Base-by-base conservation (phyloP, 192 early-diverging fungal genomes). In the Coemansia sp. region DNA sequence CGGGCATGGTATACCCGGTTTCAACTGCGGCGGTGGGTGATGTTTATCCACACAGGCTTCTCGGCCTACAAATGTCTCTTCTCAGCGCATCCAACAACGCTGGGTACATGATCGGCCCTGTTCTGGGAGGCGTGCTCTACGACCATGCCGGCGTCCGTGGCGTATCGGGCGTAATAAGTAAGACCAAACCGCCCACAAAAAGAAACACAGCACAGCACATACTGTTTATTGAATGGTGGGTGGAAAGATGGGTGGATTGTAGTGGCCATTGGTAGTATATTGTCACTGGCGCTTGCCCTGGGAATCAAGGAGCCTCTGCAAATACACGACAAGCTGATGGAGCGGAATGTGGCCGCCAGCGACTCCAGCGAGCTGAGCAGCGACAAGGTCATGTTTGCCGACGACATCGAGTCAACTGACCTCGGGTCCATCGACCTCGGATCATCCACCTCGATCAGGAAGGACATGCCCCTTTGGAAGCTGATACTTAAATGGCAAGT, bases 401-500 rank as follows among this genome's bases (percentile, higher is more conserved):
- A 36, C 14, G 36, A 48, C 5, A 28, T 37, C 17, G 46, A 42
- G 8, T 11, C 33, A 5, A 48, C 17, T 16, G 26, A 36, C 20
- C 19, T 48, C 12, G 32, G 12, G 9, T 17, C 6, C 31, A n/a
- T n/a, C n/a, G n/a, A n/a, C n/a, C n/a, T n/a, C n/a, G n/a, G n/a
- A n/a, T n/a, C n/a, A n/a, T n/a, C n/a, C n/a, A n/a, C n/a, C n/a
- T n/a, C n/a, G n/a, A n/a, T n/a, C n/a, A n/a, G n/a, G n/a, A 42
- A 42, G 17, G 47, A 40, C 19, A 71, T 71, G 51, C 47, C 60
- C 7, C 16, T 64, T 1, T 71, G 60, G 60, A 55, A 32, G 29
- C 53, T 71, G 2, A 38, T 56, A n/a, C 36, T 62, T 18, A 61
- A 71, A 21, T 71, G 68, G 68, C 68, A 60, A 22, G 68, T 71